Evolutionary conservation across 1,284 basidiomycete genomes (phyloP), one percentile per base, ranked within the genome.

Genomic region (Mycena citricolor): DNA sequence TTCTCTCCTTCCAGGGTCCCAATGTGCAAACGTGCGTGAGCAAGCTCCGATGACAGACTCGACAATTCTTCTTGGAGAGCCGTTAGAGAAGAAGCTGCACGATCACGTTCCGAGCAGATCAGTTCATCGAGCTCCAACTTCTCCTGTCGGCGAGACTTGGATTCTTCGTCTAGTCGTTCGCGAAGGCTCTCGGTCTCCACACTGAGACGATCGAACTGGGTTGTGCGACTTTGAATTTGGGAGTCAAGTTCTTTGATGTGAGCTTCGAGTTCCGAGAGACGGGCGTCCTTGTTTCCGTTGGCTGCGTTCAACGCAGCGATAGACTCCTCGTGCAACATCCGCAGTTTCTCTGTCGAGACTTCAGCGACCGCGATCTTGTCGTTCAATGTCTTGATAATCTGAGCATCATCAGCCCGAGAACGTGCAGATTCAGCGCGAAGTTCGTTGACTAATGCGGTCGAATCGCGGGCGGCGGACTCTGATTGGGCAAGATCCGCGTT

Each of bases 1-100:
- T 74, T 79, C 60, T 83, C 81, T 38, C 73, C 67, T 47, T 76
- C 70, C 22, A 73, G 44, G 3, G 56, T 39, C 28, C 63, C 58
- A 19, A 68, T 42, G 16, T 63, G 58, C 3, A 16, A 34, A 23
- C 64, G 57, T 8, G 57, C 46, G 11, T 54, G 28, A 28, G 59
- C 47, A 8, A 69, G 53, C 12, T 61, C 57, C 5, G 42, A 49
- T 31, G 58, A 54, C 19, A 62, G 47, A 20, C 17, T 41, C 12
- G 37, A 25, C 8, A 67, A 36, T 23, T 70, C 62, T 24, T 60
- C 37, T 26, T 61, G 51, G 8, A 68, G 45, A 7, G 49, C 40
- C 19, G 44, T 57, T 7, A 62, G 55, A 14, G 56, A 56, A 23
- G 52, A 47, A 32, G 67, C 60, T 2, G 62, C 63, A 36, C 57